phyloP scores from a whole-genome alignment of 2,329 filamentous ascomycete species.

The Cadophora gregata region DNA sequence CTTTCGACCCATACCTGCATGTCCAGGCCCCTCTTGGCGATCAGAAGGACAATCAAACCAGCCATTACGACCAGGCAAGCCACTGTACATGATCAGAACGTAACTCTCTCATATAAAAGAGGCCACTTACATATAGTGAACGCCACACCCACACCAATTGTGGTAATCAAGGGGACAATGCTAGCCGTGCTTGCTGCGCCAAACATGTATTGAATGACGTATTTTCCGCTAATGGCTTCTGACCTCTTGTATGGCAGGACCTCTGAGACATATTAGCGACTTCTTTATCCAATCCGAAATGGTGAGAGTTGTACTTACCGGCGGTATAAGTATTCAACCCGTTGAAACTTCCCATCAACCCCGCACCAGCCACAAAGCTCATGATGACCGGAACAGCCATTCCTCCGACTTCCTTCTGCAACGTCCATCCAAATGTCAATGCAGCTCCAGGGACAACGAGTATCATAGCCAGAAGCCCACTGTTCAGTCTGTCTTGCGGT shows the following conservation, averaged over 20 bases:
- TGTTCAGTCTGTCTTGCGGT: constrained; percentile 45
- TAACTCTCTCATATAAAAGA: background rate
- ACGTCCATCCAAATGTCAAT: constrained; percentile 47
- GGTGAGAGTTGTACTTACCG: constrained; percentile 38
- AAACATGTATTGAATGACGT: constrained; percentile 44
- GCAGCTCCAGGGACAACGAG: constrained; percentile 44
- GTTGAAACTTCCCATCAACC: constrained; percentile 48
- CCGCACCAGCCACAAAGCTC: constrained; percentile 45
- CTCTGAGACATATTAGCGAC: constrained; percentile 29
- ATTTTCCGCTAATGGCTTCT: constrained; percentile 44
- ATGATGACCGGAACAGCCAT: constrained; percentile 46
- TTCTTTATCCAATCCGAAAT: background rate
- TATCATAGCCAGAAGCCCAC: constrained; percentile 43
- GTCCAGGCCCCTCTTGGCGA: background rate
- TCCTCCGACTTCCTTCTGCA: constrained; percentile 45
- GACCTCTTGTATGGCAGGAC: constrained; percentile 37
- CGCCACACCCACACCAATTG: constrained; percentile 34
- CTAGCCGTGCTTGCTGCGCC: constrained; percentile 38
- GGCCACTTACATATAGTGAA: constrained; percentile 11
- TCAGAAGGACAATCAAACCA: constrained; percentile 8
- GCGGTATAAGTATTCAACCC: constrained; percentile 50
- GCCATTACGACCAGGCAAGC: background rate
- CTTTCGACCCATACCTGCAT: constrained; percentile 13
- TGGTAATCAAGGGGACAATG: constrained; percentile 41
- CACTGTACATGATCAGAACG: background rate